A percentile compares a stretch with the other conserved stretches of the same genome.
Evolutionary conservation across 495 filamentous ascomycete species (phyloP).

Genomic region (Penicillium samsonianum): DNA sequence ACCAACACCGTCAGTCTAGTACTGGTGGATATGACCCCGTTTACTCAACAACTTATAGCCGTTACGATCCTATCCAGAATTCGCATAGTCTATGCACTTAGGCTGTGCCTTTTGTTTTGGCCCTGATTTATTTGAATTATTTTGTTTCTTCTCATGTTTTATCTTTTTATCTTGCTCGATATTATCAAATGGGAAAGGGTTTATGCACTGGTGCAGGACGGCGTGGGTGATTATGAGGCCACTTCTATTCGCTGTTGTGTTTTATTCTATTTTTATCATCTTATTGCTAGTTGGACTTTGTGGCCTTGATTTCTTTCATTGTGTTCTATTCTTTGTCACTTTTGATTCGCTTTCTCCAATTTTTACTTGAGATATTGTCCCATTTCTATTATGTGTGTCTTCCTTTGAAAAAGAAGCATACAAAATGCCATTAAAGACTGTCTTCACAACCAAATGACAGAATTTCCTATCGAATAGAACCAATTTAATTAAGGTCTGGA

Average conservation of each 20-base stretch:
- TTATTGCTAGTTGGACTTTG: not conserved
- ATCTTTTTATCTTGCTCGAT: constrained; percentile 15
- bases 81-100: constrained; percentile 43
- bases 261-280: constrained; percentile 7
- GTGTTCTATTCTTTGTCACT: constrained; percentile 1
- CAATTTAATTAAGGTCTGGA: constrained; percentile 1
- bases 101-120: not conserved
- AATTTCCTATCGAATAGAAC: not conserved
- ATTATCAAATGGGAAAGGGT: constrained; percentile 23
- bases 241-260: constrained; percentile 13
- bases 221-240: constrained; percentile 20
- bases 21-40: constrained; percentile 39
- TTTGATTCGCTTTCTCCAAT: not conserved
- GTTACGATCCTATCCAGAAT: constrained; percentile 35
- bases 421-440: constrained; percentile 26
- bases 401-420: constrained; percentile 9
- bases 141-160: constrained; percentile 17
- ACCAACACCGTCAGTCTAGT: constrained; percentile 28
- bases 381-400: constrained; percentile 10
- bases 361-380: not conserved
- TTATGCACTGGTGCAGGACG: constrained; percentile 32
- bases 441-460: not conserved
- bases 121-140: constrained; percentile 7
- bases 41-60: constrained; percentile 35
- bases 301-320: constrained; percentile 18